Conservation (phyloP, 345 rosid species). For the Odontarrhena argentea region DNA sequence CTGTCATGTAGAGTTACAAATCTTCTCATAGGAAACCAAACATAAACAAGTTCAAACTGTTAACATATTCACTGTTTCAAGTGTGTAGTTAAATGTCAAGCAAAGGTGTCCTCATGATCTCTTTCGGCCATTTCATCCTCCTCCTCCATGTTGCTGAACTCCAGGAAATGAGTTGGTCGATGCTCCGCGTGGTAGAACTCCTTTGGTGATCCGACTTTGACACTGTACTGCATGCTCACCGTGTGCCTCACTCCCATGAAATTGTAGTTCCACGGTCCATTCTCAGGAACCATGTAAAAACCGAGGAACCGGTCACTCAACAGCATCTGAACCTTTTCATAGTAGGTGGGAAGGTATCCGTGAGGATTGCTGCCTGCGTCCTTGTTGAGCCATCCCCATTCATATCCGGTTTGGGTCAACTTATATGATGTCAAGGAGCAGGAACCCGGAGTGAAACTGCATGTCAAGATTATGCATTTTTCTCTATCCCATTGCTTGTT, state of each 20-base stretch:
- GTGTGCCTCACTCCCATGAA: conserved; percentile 99
- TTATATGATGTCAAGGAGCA: conserved; percentile 90
- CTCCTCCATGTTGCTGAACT: conserved; percentile 95
- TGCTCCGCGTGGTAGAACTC: conserved; percentile 95
- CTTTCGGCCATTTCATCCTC: conserved; percentile 62
- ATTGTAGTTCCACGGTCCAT: conserved; percentile 94
- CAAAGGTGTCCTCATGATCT: conserved; percentile 88
- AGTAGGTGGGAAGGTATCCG: conserved; percentile 93
- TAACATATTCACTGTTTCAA: no score
- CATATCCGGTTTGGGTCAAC: conserved; percentile 85
- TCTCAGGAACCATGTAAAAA: conserved; percentile 98
- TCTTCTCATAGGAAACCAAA: no score
- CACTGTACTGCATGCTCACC: conserved; percentile 85
- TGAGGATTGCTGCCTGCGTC: conserved; percentile 95
- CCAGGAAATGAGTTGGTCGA: conserved; percentile 89
- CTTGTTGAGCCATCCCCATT: conserved; percentile 96
- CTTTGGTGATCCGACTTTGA: conserved; percentile 81
- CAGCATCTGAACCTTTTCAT: conserved; percentile 99
- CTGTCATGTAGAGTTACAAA: no score
- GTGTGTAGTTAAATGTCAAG: conserved; percentile 32
- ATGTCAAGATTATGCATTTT: conserved; percentile 83
- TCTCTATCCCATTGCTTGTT: conserved; percentile 94
- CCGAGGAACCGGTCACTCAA: conserved; percentile 93
- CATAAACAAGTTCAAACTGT: no score
- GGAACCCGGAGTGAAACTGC: conserved; percentile 95